Percentiles rank a stretch among this genome's conserved stretches.
Conservation (phyloP, 306 rosid species). For the Rosa chinensis region DNA sequence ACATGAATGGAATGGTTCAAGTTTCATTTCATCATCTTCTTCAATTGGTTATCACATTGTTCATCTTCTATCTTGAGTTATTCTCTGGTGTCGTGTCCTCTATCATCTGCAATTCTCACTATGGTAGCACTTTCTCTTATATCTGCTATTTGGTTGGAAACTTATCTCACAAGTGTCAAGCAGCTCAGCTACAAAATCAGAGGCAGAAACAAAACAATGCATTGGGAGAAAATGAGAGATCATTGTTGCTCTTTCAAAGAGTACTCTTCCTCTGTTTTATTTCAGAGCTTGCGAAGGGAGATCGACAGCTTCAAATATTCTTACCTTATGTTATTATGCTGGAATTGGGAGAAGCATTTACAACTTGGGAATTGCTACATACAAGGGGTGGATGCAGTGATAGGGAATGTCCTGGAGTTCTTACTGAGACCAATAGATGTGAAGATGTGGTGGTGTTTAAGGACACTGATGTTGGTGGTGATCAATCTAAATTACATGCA, state of each 20-base stretch:
- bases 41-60: no score
- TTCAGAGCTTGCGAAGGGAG: slow-evolving; percentile 84
- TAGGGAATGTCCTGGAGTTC: slow-evolving; percentile 33
- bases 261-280: slow-evolving; percentile 62
- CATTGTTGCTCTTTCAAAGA: slow-evolving; percentile 46
- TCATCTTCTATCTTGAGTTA: slow-evolving; percentile 33
- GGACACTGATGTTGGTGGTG: slow-evolving; percentile 31
- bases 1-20: no score
- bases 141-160: slow-evolving; percentile 78
- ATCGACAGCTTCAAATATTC: slow-evolving; percentile 51
- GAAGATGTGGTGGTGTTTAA: slow-evolving; percentile 32
- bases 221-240: slow-evolving; percentile 38
- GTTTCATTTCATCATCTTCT: no score
- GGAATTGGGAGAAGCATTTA: no score
- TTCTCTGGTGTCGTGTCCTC: slow-evolving; percentile 64
- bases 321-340: no score
- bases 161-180: slow-evolving; percentile 58
- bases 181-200: slow-evolving; percentile 37
- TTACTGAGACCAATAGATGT: slow-evolving; percentile 30
- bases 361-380: slow-evolving; percentile 11
- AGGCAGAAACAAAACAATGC: slow-evolving; percentile 33
- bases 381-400: slow-evolving; percentile 33
- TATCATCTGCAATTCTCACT: slow-evolving; percentile 45
- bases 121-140: slow-evolving; percentile 61
- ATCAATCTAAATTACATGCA: slow-evolving; percentile 39